These are phyloP conservation scores for Sclerotinia nivalis DNA, from an alignment of 2,329 filamentous ascomycete species.

Conservation along the genomic window DNA sequence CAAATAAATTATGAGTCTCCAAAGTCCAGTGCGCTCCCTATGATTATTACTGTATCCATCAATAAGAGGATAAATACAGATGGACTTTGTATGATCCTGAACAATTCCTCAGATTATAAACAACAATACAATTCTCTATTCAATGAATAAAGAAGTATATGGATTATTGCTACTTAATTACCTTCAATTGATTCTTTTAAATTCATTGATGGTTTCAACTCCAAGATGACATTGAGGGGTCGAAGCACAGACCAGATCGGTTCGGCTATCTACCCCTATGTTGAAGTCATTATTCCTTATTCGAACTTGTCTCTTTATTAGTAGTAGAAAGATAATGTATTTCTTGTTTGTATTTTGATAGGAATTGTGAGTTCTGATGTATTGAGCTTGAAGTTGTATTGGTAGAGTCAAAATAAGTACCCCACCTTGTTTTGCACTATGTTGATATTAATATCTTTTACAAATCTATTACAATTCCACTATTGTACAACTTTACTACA, in stretches of 20 bases:
- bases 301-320: background rate
- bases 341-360: background rate
- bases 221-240: background rate
- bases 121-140: background rate
- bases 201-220: background rate
- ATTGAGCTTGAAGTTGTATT: background rate
- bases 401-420: too few relatives aligned
- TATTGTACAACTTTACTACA: too few relatives aligned
- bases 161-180: background rate
- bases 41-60: background rate
- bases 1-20: too few relatives aligned
- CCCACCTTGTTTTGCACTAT: too few relatives aligned
- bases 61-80: background rate
- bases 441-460: too few relatives aligned
- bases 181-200: background rate
- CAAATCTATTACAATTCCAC: too few relatives aligned
- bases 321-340: background rate
- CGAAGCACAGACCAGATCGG: background rate
- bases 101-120: too few relatives aligned
- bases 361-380: background rate
- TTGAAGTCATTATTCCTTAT: background rate
- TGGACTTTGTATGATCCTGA: background rate
- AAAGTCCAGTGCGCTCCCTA: background rate
- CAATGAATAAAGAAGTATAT: background rate
- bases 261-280: background rate